phyloP scores from a whole-genome alignment of 148 eudicot genomes.

The Pouteria glomerata region DNA sequence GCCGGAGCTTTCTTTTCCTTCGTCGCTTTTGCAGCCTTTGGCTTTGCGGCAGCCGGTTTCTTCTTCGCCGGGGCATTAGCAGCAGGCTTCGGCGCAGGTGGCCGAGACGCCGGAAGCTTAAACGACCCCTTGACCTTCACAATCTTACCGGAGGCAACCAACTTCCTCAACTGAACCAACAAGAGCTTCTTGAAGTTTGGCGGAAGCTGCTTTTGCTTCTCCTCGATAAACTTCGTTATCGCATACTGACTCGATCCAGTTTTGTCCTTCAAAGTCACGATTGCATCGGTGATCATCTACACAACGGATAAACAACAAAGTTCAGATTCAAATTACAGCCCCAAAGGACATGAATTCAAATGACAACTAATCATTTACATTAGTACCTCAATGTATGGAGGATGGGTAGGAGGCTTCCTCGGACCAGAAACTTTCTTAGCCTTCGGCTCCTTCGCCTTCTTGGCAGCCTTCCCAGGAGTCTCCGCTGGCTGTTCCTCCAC shows the following conservation, averaged over 20 bases:
- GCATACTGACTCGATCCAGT: conserved; percentile 68
- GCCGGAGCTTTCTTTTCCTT: conserved; percentile 14
- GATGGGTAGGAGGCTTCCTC: conserved; percentile 35
- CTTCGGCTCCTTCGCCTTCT: conserved; percentile 30
- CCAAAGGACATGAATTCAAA: background rate
- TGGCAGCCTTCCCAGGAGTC: conserved; percentile 21
- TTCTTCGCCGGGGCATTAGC: conserved; percentile 22
- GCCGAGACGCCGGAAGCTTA: conserved; percentile 34
- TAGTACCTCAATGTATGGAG: conserved; percentile 57
- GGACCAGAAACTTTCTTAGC: conserved; percentile 28
- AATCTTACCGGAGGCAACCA: conserved; percentile 31
- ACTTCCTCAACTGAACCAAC: conserved; percentile 29
- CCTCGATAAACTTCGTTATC: conserved; percentile 51
- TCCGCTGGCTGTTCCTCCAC: conserved; percentile 17
- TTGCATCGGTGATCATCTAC: conserved; percentile 51
- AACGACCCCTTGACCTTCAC: conserved; percentile 45
- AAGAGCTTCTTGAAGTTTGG: conserved; percentile 51
- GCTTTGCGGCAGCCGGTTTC: conserved; percentile 23
- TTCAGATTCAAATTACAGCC: conserved; percentile 7
- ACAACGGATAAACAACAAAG: background rate
- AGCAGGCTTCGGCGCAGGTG: conserved; percentile 20
- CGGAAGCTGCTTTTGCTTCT: conserved; percentile 53
- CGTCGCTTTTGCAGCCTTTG: conserved; percentile 11
- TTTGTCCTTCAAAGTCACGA: conserved; percentile 52
- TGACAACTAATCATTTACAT: background rate